Evolutionary conservation across 1,284 basidiomycete genomes (phyloP), one percentile per base, ranked within the genome.

Genomic region (Xerocomus nothofagi): DNA sequence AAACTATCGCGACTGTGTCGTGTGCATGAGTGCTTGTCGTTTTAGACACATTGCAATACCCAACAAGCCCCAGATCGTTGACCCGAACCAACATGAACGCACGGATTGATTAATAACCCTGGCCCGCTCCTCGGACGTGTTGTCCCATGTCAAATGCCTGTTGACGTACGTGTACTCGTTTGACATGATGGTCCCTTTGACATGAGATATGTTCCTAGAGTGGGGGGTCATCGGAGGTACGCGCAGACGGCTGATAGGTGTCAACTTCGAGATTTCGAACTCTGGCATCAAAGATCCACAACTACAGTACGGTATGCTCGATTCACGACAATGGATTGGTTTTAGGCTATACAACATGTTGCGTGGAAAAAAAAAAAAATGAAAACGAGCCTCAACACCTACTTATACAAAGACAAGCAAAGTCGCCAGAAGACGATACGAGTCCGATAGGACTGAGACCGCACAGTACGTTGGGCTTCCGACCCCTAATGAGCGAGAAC

Each of bases 131-230:
- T n/a, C n/a, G n/a, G 39, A 14, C 14, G 5, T 24, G 17, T 7
- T 21, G 43, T n/a, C 39, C 41, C 42, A 45, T 46, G 26, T 29
- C 43, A 45, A 29, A 45, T 14, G 20, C 26, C n/a, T 42, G 41
- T 41, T 8, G 41, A 17, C 21, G 40, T 38, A 12, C 20, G 8
- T 20, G 26, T n/a, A 23, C 15, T n/a, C 21, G 15, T n/a, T 23
- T 38, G 21, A 10, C 36, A 24, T 21, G 21, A 23, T 24, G n/a
- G 18, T n/a, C 24, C 24, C 7, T 11, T n/a, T 38, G 2, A 38
- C 10, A 7, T 24, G 37, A 29, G 27, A 41, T 14, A 24, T 3
- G 34, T n/a, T n/a, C n/a, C n/a, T n/a, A n/a, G n/a, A n/a, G n/a
- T n/a, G n/a, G n/a, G n/a, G n/a, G n/a, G n/a, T n/a, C n/a, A n/a